A percentile compares a stretch with the other conserved stretches of the same genome.
These are phyloP conservation scores for Knoxia roxburghii DNA, from an alignment of 257 asterid species.

Conservation along the genomic window DNA sequence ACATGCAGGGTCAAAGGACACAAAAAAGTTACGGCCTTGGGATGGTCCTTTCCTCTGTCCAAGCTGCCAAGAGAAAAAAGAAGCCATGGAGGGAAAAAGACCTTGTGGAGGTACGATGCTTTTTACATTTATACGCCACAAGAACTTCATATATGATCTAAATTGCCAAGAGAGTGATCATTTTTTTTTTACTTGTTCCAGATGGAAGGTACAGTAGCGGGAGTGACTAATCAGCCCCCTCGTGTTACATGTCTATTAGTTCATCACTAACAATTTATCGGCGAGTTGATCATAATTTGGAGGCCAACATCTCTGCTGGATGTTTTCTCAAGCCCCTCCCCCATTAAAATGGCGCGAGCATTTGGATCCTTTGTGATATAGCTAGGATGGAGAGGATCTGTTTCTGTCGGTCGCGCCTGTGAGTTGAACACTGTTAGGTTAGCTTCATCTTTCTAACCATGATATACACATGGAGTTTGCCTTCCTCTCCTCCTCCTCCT, in stretches of 20 bases:
- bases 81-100: slow-evolving; percentile 96
- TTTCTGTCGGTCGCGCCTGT: slow-evolving; percentile 24
- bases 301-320: slow-evolving; percentile 29
- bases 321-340: slow-evolving; percentile 13
- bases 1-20: slow-evolving; percentile 45
- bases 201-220: slow-evolving; percentile 71
- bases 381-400: slow-evolving; percentile 27
- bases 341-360: slow-evolving; percentile 22
- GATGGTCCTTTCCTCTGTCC: slow-evolving; percentile 94
- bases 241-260: slow-evolving; percentile 9
- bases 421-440: slow-evolving; percentile 24
- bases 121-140: slow-evolving; percentile 6
- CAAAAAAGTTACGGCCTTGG: slow-evolving; percentile 84
- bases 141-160: slow-evolving; percentile 9
- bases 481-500: too few species aligned
- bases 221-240: slow-evolving; percentile 53
- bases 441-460: slow-evolving; percentile 25
- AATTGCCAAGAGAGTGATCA: slow-evolving; percentile 10
- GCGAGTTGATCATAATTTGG: slow-evolving; percentile 26
- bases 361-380: slow-evolving; percentile 47
- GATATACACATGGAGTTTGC: slow-evolving; percentile 24
- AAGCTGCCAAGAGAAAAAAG: slow-evolving; percentile 92
- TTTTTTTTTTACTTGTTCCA: slow-evolving; percentile 28
- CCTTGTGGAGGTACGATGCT: slow-evolving; percentile 59
- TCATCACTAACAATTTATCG: slow-evolving; percentile 22